phyloP scores from a whole-genome alignment of 2,329 filamentous ascomycete species.

The Cladobotryum protrusum region DNA sequence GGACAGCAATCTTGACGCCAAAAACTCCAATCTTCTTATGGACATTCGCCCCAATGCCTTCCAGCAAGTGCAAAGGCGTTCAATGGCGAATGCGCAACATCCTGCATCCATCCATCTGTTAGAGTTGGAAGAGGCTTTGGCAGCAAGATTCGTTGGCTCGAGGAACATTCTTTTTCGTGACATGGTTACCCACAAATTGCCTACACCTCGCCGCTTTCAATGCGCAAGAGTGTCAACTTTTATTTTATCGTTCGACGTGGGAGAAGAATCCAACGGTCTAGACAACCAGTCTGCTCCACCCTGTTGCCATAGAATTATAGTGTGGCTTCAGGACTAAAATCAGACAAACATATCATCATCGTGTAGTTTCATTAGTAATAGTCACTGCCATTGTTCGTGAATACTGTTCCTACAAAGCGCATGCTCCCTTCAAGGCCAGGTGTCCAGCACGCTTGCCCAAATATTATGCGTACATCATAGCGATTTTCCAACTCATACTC shows the following conservation, averaged over 20 bases:
- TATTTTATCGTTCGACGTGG: constrained; percentile 54
- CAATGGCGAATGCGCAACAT: too few relatives aligned
- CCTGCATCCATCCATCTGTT: too few relatives aligned
- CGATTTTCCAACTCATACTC: background rate
- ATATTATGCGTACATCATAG: background rate
- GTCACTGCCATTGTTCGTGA: background rate
- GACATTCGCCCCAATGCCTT: too few relatives aligned
- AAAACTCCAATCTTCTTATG: too few relatives aligned
- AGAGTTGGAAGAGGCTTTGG: too few relatives aligned
- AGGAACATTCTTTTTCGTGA: too few relatives aligned
- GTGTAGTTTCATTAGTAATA: background rate
- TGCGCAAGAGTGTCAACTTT: constrained; percentile 56
- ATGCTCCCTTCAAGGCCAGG: too few relatives aligned
- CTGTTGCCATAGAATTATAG: constrained; percentile 49
- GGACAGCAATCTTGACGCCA: too few relatives aligned
- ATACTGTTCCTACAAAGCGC: too few relatives aligned
- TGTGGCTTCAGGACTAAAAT: constrained; percentile 59
- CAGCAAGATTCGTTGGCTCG: too few relatives aligned
- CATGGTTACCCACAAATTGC: constrained; percentile 47
- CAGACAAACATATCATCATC: constrained; percentile 46
- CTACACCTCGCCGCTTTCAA: constrained; percentile 53
- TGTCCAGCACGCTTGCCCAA: too few relatives aligned
- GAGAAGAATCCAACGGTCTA: constrained; percentile 57
- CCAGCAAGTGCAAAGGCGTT: too few relatives aligned
- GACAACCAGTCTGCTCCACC: constrained; percentile 64